Evolutionary conservation across 768 basidiomycete species (phyloP).

Genomic region (Sarcomyxa edulis): DNA sequence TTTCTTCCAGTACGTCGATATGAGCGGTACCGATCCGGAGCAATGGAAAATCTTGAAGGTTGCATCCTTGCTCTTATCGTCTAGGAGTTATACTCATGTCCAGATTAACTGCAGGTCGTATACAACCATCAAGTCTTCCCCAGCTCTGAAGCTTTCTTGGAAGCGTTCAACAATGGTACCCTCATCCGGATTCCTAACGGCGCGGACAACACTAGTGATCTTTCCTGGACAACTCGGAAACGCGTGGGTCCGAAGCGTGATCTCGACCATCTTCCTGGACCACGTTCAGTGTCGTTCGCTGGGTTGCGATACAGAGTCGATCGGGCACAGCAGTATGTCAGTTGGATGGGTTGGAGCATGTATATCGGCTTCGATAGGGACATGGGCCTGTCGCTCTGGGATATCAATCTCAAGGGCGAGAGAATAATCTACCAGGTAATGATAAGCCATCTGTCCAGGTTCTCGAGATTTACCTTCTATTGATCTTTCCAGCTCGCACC

Average conservation of each 20-base stretch:
- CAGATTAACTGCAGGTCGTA: slow-evolving; percentile 30
- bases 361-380: slow-evolving; percentile 61
- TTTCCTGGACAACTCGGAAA: slow-evolving; percentile 42
- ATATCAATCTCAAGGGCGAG: slow-evolving; percentile 51
- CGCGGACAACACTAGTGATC: slow-evolving; percentile 24
- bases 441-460: background rate
- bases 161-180: slow-evolving; percentile 48
- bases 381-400: slow-evolving; percentile 61
- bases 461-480: background rate
- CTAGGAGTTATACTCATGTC: background rate
- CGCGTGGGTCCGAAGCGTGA: slow-evolving; percentile 37
- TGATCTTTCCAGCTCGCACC: slow-evolving; percentile 39
- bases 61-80: background rate
- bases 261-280: slow-evolving; percentile 61
- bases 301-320: slow-evolving; percentile 57
- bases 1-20: slow-evolving; percentile 54
- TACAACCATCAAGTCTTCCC: slow-evolving; percentile 58
- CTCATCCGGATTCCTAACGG: slow-evolving; percentile 34
- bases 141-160: slow-evolving; percentile 41
- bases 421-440: slow-evolving; percentile 56
- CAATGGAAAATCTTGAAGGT: slow-evolving; percentile 52
- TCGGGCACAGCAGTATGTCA: slow-evolving; percentile 43
- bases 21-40: slow-evolving; percentile 45
- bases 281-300: slow-evolving; percentile 55
- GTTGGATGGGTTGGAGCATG: slow-evolving; percentile 65